Evolutionary conservation across 495 filamentous ascomycete genomes (phyloP).

Genomic region (Pyrenula massariospora): DNA sequence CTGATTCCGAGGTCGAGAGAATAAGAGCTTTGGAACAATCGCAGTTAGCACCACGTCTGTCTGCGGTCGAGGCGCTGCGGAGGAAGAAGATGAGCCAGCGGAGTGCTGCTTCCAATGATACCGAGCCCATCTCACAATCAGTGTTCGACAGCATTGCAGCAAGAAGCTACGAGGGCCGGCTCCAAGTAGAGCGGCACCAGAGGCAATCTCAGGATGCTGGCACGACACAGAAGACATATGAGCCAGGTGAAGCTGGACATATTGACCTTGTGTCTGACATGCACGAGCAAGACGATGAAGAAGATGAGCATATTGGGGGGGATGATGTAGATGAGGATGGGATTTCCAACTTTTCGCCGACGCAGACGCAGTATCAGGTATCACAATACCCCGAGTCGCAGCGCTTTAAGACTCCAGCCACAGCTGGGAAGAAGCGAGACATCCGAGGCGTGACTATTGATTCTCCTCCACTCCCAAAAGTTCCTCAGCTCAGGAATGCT

Average conservation of each 20-base stretch:
- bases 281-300: constrained; percentile 14
- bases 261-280: constrained; percentile 34
- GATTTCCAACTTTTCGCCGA: constrained; percentile 15
- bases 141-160: constrained; percentile 35
- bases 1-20: constrained; percentile 4
- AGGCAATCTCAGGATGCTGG: constrained; percentile 14
- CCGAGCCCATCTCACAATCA: constrained; percentile 40
- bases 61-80: not conserved
- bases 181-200: constrained; percentile 5
- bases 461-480: constrained; percentile 31
- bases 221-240: constrained; percentile 25
- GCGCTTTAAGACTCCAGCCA: constrained; percentile 35
- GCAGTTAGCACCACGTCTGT: not conserved
- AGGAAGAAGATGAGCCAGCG: constrained; percentile 20
- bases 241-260: constrained; percentile 36
- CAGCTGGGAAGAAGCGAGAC: constrained; percentile 21
- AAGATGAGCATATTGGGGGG: constrained; percentile 12
- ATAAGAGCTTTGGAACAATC: not conserved
- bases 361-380: constrained; percentile 15
- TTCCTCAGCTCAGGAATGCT: constrained; percentile 31
- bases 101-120: constrained; percentile 29
- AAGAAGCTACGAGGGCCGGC: constrained; percentile 20
- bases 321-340: constrained; percentile 27
- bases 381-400: constrained; percentile 38
- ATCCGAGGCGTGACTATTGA: constrained; percentile 14